phyloP scores from a whole-genome alignment of 495 filamentous ascomycete genomes.

The Astrothelium macrocarpum region DNA sequence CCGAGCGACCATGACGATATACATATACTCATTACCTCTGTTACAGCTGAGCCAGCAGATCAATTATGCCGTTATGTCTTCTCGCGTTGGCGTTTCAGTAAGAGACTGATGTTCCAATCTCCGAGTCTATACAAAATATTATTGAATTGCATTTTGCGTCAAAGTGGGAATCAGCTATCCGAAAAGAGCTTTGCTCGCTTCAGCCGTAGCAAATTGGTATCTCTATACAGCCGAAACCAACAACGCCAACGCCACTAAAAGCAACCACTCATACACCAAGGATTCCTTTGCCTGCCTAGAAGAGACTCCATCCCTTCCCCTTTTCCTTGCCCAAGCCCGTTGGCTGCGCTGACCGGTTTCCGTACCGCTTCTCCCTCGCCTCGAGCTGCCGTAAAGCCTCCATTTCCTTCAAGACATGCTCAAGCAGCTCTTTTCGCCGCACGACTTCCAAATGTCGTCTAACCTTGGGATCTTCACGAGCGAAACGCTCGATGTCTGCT shows the following conservation, averaged over 20 bases:
- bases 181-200: neutral
- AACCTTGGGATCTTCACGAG: conserved; percentile 83
- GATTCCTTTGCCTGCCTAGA: neutral
- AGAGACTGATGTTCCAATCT: neutral
- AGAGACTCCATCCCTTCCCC: conserved; percentile 13
- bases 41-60: neutral
- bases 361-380: conserved; percentile 26
- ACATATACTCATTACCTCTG: neutral
- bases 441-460: conserved; percentile 84
- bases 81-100: neutral
- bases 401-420: conserved; percentile 89
- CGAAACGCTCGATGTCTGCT: conserved; percentile 78
- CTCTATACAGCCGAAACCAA: neutral
- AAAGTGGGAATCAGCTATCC: neutral
- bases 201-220: neutral
- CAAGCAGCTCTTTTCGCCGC: conserved; percentile 79
- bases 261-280: neutral
- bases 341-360: neutral
- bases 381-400: conserved; percentile 76
- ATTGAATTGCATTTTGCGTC: neutral
- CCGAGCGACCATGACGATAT: neutral
- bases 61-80: neutral
- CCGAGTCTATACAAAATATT: neutral
- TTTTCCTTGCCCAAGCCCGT: neutral
- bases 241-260: neutral